These are phyloP conservation scores for Fusarium multiceps DNA, from an alignment of 2,329 filamentous ascomycete genomes.

Conservation along the genomic window DNA sequence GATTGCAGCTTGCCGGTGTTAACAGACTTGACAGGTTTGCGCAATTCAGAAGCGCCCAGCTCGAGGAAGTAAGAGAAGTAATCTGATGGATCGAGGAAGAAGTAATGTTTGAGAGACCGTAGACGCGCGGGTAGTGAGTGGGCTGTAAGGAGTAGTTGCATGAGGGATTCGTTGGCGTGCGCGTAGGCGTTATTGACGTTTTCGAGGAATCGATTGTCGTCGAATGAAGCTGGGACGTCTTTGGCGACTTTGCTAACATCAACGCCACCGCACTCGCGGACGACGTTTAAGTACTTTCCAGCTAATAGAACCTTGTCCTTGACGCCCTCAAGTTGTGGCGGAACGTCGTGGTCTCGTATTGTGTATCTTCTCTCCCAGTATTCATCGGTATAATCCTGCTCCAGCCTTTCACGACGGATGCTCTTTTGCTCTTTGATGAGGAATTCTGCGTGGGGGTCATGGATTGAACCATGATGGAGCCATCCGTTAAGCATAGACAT, in stretches of 20 bases:
- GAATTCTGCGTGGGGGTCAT: constrained; percentile 93
- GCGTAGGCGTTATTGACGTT: constrained; percentile 97
- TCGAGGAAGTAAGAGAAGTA: constrained; percentile 99
- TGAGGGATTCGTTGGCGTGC: constrained; percentile 91
- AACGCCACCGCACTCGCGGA: constrained; percentile 95
- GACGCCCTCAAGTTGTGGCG: constrained; percentile 88
- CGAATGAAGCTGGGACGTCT: constrained; percentile 91
- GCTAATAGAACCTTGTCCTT: constrained; percentile 95
- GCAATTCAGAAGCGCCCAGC: constrained; percentile 86
- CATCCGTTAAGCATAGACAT: constrained; percentile 99
- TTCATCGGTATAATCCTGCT: constrained; percentile 98
- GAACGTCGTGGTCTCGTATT: constrained; percentile 88
- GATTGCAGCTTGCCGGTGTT: constrained; percentile 96
- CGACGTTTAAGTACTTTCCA: constrained; percentile 97
- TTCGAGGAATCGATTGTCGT: constrained; percentile 90
- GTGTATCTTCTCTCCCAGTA: constrained; percentile 99
- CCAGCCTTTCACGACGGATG: constrained; percentile 87
- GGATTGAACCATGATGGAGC: constrained; percentile 95
- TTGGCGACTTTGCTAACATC: constrained; percentile 89
- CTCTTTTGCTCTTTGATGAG: constrained; percentile 96
- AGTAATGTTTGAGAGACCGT: constrained; percentile 96
- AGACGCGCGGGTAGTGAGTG: constrained; percentile 89
- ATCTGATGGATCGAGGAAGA: constrained; percentile 97
- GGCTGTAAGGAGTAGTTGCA: constrained; percentile 90
- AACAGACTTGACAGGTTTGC: constrained; percentile 87